Evolutionary conservation across 2,329 filamentous ascomycete genomes (phyloP), one percentile per base, ranked within the genome.

Genomic region (Penicillium hordei): DNA sequence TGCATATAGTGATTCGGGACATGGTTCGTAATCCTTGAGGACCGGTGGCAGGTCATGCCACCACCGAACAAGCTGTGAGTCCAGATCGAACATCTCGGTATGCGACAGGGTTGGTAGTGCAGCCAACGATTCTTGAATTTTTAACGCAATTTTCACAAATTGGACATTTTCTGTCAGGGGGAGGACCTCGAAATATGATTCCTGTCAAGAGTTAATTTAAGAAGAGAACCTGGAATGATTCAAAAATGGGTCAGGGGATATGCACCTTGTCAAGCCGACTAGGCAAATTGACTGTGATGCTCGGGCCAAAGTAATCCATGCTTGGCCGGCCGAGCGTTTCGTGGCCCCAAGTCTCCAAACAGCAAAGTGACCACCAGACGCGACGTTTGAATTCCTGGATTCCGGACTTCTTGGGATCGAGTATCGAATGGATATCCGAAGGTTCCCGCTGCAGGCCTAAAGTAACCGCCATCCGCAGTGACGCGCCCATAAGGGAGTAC

Each of bases 141-240:
- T 82, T 0, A 89, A 89, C 19, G 88, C 86, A 56, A 93, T 88
- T 70, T 87, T 88, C 76, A 88, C 90, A 72, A 91, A 91, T 56
- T 86, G 85, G 63, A 89, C 86, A 70, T 89, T 90, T 72, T 91
- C 86, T 34, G 89, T 85, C 23, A 91, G 73, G 1, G 88, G 87
- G 4, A 91, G 78, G 55, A 88, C 84, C 50, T 84, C 84, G 3
- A 85, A 80, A 58, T 87, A 79, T 64, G 84, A 84, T 50, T 78
- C 76, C 60, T 78, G 66, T 4, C 13, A 42, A 19, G 23, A 1
- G 17, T 43, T 29, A 44, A 71, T 49, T 77, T 70, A 25, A 27
- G 10, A 43, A 12, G 3, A 6, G 44, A 2, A 15, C 19, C 17
- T 23, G 13, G 19, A 38, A 38, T 21, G 1, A 2, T n/a, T n/a